phyloP scores from a whole-genome alignment of 2,329 filamentous ascomycete species.

The Chaetomium olivaceum region DNA sequence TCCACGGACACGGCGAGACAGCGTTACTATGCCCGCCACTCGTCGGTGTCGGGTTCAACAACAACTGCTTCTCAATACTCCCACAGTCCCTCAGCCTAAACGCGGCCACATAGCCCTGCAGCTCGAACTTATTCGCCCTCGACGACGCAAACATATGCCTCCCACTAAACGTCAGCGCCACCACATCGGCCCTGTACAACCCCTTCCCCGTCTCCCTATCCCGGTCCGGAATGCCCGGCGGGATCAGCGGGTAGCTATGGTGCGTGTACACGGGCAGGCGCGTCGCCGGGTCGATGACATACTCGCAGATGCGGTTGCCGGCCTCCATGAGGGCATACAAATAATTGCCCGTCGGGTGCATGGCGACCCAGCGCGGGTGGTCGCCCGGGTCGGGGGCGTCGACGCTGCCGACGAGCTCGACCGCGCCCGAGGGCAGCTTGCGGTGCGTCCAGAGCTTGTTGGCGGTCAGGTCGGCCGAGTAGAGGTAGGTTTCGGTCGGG shows the following conservation, averaged over 20 bases:
- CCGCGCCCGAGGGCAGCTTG: slow-evolving; percentile 61
- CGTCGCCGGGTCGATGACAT: slow-evolving; percentile 72
- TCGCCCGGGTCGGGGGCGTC: slow-evolving; percentile 70
- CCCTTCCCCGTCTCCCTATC: slow-evolving; percentile 45
- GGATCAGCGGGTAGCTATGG: slow-evolving; percentile 75
- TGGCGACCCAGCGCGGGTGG: slow-evolving; percentile 85
- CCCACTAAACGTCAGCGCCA: slow-evolving; percentile 67
- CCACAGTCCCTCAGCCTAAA: slow-evolving; percentile 71
- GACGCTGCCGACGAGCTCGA: slow-evolving; percentile 71
- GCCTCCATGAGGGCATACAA: slow-evolving; percentile 87
- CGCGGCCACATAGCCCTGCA: slow-evolving; percentile 80
- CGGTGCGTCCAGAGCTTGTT: slow-evolving; percentile 85
- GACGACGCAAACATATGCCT: slow-evolving; percentile 81
- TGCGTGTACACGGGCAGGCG: slow-evolving; percentile 78
- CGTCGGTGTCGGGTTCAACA: slow-evolving; percentile 79
- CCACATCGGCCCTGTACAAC: slow-evolving; percentile 86
- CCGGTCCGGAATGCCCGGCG: slow-evolving; percentile 61
- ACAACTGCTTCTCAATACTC: slow-evolving; percentile 74
- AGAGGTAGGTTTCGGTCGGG: slow-evolving; percentile 70
- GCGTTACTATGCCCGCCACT: slow-evolving; percentile 88
- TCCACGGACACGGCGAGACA: slow-evolving; percentile 80
- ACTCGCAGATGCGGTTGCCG: slow-evolving; percentile 81
- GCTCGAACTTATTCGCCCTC: slow-evolving; percentile 71
- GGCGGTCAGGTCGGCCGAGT: slow-evolving; percentile 74
- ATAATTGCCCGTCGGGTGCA: slow-evolving; percentile 75